Conservation (phyloP, 371 early-diverging fungal species). For the Mortierella polycephala region DNA sequence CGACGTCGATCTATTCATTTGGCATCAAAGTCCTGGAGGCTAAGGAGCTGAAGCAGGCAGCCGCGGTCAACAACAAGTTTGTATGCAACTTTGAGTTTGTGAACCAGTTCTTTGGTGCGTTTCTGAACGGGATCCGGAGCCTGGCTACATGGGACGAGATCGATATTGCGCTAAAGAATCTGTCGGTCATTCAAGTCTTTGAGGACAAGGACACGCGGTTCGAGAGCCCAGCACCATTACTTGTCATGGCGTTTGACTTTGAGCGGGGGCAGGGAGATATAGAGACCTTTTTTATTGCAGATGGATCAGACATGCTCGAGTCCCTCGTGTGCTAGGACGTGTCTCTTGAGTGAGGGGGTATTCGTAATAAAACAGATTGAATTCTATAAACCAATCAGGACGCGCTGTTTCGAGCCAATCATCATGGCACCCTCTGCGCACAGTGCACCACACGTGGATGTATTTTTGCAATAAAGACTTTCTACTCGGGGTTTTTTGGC, state of each 20-base stretch:
- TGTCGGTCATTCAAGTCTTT: conserved; percentile 70
- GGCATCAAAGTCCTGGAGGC: conserved; percentile 72
- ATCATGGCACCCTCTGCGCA: too few species aligned
- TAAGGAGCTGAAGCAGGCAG: conserved; percentile 66
- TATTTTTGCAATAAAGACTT: background rate
- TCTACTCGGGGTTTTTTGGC: conserved; percentile 4
- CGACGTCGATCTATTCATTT: conserved; percentile 74
- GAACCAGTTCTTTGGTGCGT: conserved; percentile 72
- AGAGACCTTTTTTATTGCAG: conserved; percentile 46
- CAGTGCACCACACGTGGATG: background rate
- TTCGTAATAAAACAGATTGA: too few species aligned
- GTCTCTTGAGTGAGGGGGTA: background rate
- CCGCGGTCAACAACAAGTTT: conserved; percentile 61
- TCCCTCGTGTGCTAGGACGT: conserved; percentile 22
- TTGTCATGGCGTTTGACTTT: conserved; percentile 69
- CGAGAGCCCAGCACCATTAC: conserved; percentile 50
- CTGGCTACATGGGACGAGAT: conserved; percentile 64
- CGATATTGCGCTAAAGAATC: conserved; percentile 64
- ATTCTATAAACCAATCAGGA: background rate
- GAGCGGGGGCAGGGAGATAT: conserved; percentile 65
- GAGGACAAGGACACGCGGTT: conserved; percentile 54
- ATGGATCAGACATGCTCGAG: conserved; percentile 49
- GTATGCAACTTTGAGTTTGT: conserved; percentile 68
- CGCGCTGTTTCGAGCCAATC: too few species aligned
- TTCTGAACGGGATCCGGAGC: conserved; percentile 62